Evolutionary conservation across 1,284 basidiomycete genomes (phyloP).

Genomic region (Puccinia coronata): DNA sequence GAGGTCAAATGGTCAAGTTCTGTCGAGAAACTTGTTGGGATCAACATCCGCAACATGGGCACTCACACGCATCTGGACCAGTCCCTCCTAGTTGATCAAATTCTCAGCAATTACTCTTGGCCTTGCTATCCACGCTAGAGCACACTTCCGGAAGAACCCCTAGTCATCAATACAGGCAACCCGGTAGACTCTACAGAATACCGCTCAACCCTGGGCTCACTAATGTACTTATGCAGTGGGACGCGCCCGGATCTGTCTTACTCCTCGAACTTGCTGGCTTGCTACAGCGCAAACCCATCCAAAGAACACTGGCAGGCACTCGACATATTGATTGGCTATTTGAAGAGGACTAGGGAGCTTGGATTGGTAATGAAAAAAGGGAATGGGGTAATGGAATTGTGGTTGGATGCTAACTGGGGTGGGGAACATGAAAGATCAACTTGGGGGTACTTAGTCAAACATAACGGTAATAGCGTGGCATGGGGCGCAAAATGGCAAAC

Average conservation of each 20-base stretch:
- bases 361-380: not conserved
- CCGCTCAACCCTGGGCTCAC: not conserved
- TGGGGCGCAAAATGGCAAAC: slow-evolving; percentile 21
- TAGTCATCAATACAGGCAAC: too few species aligned
- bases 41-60: too few species aligned
- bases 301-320: not conserved
- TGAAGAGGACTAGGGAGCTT: not conserved
- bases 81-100: too few species aligned
- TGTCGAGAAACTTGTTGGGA: too few species aligned
- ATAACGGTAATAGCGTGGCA: not conserved
- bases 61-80: too few species aligned
- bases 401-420: slow-evolving; percentile 29
- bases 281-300: not conserved
- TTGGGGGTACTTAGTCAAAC: not conserved
- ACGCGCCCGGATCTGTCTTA: not conserved
- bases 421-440: slow-evolving; percentile 7
- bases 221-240: slow-evolving; percentile 6
- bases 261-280: not conserved
- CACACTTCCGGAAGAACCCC: not conserved
- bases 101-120: not conserved
- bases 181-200: not conserved
- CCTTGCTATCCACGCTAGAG: not conserved
- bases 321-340: not conserved
- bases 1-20: too few species aligned
- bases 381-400: not conserved